Conservation (phyloP, 2,329 filamentous ascomycete genomes). For the Xylariaceae sp. region DNA sequence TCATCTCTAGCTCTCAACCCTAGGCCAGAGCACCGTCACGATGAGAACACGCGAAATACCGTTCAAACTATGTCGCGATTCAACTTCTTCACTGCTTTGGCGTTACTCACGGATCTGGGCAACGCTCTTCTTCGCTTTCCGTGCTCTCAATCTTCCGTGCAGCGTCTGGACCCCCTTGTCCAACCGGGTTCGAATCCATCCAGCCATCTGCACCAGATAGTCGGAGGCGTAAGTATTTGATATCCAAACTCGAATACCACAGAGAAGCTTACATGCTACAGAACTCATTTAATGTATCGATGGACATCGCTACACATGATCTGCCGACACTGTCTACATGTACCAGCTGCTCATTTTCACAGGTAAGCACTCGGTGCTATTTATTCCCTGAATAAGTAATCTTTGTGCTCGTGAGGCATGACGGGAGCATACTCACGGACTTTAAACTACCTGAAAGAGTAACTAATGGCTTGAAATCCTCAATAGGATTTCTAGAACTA, state of each 20-base stretch:
- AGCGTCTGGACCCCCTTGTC: conserved; percentile 38
- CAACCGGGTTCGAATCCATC: conserved; percentile 47
- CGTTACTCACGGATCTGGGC: conserved; percentile 17
- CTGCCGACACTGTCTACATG: conserved; percentile 39
- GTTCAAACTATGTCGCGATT: conserved; percentile 10
- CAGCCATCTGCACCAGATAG: conserved; percentile 56
- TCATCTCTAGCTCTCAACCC: too few relatives aligned
- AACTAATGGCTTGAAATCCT: too few relatives aligned
- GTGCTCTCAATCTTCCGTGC: conserved; percentile 28
- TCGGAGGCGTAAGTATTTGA: conserved; percentile 41
- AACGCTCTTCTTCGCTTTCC: conserved; percentile 27
- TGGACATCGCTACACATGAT: conserved; percentile 34
- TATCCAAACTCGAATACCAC: neutral
- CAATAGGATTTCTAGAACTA: conserved; percentile 30
- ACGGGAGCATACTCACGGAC: too few relatives aligned
- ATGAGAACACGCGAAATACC: neutral
- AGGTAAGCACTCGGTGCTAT: too few relatives aligned
- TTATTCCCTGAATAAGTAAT: too few relatives aligned
- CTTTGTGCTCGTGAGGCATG: too few relatives aligned
- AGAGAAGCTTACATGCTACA: conserved; percentile 14
- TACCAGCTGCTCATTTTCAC: conserved; percentile 17
- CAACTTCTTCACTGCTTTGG: conserved; percentile 12
- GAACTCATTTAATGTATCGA: conserved; percentile 45
- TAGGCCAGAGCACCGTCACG: neutral
- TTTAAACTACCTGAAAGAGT: too few relatives aligned